Evolutionary conservation across 1,284 basidiomycete genomes (phyloP).

Genomic region (Irpex sp.): DNA sequence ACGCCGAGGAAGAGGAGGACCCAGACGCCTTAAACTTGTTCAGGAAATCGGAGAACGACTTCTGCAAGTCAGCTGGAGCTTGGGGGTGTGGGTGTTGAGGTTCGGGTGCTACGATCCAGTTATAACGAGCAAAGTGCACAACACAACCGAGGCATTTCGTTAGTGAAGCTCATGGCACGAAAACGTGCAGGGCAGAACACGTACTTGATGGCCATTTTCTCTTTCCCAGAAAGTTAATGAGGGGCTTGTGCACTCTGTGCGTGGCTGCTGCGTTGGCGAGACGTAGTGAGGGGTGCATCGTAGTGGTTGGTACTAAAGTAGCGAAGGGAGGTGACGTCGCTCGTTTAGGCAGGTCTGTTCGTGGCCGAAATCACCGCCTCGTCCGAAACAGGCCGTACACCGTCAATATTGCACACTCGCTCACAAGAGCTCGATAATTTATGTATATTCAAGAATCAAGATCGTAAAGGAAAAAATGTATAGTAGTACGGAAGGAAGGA

Average conservation of each 20-base stretch:
- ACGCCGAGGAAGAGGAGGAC: constrained; percentile 7
- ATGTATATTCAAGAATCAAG: too few species aligned
- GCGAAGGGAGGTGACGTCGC: background rate
- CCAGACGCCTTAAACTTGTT: constrained; percentile 46
- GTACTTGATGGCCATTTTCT: constrained; percentile 57
- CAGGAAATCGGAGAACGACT: constrained; percentile 57
- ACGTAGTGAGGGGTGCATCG: constrained; percentile 48
- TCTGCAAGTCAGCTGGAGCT: constrained; percentile 68
- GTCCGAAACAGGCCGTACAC: background rate
- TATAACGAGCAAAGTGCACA: constrained; percentile 1
- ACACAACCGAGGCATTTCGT: background rate
- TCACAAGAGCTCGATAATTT: too few species aligned
- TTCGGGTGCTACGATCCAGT: constrained; percentile 43
- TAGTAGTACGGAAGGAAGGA: too few species aligned
- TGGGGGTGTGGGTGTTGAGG: constrained; percentile 71
- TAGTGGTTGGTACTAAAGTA: constrained; percentile 1
- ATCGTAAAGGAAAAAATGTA: too few species aligned
- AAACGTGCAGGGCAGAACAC: constrained; percentile 17
- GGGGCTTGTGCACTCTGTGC: constrained; percentile 52
- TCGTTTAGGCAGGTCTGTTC: background rate
- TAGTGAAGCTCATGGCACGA: background rate
- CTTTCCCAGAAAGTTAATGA: constrained; percentile 81
- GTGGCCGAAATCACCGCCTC: background rate
- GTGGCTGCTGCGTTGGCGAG: constrained; percentile 25
- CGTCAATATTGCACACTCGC: too few species aligned